Conservation (phyloP, 2,329 filamentous ascomycete genomes). For the Fusarium sp. region DNA sequence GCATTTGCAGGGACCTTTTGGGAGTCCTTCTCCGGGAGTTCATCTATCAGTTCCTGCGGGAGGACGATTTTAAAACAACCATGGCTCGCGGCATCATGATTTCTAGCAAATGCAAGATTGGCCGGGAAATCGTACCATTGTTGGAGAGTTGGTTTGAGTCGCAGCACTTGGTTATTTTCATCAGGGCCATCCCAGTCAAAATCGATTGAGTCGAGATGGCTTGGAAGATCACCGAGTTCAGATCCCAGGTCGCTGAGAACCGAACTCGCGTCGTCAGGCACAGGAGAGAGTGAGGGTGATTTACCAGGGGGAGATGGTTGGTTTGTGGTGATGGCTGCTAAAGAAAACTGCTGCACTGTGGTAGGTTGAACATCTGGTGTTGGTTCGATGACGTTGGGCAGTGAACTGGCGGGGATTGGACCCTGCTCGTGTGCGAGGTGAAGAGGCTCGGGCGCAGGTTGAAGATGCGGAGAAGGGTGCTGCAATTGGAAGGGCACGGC, state of each 20-base stretch:
- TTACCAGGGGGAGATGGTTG: slow-evolving; percentile 13
- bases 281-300: slow-evolving; percentile 2
- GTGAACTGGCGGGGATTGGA: slow-evolving; percentile 31
- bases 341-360: slow-evolving; percentile 5
- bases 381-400: slow-evolving; percentile 36
- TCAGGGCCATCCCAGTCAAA: slow-evolving; percentile 49
- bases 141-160: slow-evolving; percentile 49
- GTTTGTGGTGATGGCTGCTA: slow-evolving; percentile 2
- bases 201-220: slow-evolving; percentile 48
- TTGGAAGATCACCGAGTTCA: slow-evolving; percentile 28
- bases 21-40: slow-evolving; percentile 48
- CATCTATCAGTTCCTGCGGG: slow-evolving; percentile 47
- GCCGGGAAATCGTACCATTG: slow-evolving; percentile 54
- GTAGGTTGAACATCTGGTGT: slow-evolving; percentile 16
- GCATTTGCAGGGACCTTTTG: slow-evolving; percentile 51
- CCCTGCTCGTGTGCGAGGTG: slow-evolving; percentile 28
- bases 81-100: slow-evolving; percentile 48
- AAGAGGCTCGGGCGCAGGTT: slow-evolving; percentile 15
- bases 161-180: slow-evolving; percentile 47
- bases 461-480: slow-evolving; percentile 18
- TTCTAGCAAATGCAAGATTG: slow-evolving; percentile 50
- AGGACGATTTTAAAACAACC: slow-evolving; percentile 55
- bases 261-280: slow-evolving; percentile 39
- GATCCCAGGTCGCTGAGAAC: slow-evolving; percentile 39
- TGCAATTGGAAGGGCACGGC: slow-evolving; percentile 20